These are phyloP conservation scores for Mrakia gelida DNA, from an alignment of 768 basidiomycete genomes.

Conservation along the genomic window DNA sequence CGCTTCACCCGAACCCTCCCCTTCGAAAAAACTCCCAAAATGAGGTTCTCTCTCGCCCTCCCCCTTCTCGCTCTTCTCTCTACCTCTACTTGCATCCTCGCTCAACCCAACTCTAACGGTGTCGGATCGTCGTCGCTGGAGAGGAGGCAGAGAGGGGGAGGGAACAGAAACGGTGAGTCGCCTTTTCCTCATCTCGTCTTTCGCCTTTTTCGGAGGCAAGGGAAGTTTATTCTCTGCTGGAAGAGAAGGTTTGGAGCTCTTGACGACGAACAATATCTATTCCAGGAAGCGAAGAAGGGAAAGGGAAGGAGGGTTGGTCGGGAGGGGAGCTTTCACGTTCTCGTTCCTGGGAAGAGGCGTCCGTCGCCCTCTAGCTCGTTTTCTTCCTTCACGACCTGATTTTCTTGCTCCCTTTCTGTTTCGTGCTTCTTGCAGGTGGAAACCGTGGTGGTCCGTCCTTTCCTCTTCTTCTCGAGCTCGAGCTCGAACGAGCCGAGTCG, in stretches of 20 bases:
- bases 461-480: neutral
- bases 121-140: neutral
- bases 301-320: too few species aligned
- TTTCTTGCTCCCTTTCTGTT: neutral
- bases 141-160: neutral
- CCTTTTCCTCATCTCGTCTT: neutral
- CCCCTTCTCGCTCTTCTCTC: neutral
- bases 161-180: neutral
- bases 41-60: neutral
- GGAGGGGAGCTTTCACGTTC: neutral
- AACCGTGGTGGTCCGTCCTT: neutral
- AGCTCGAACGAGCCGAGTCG: neutral
- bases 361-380: neutral
- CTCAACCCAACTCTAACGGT: neutral
- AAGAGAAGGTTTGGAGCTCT: neutral
- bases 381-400: neutral
- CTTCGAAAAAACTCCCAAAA: neutral
- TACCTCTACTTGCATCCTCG: neutral
- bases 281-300: neutral
- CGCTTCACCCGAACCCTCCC: neutral
- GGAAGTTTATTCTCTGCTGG: neutral
- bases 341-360: neutral
- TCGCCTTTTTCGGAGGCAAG: neutral
- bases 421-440: neutral
- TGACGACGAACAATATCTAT: too few species aligned